A percentile compares a stretch with the other conserved stretches of the same genome.
Conservation (phyloP, 176 grass and related monocot genomes). For the Oryza officinalis region DNA sequence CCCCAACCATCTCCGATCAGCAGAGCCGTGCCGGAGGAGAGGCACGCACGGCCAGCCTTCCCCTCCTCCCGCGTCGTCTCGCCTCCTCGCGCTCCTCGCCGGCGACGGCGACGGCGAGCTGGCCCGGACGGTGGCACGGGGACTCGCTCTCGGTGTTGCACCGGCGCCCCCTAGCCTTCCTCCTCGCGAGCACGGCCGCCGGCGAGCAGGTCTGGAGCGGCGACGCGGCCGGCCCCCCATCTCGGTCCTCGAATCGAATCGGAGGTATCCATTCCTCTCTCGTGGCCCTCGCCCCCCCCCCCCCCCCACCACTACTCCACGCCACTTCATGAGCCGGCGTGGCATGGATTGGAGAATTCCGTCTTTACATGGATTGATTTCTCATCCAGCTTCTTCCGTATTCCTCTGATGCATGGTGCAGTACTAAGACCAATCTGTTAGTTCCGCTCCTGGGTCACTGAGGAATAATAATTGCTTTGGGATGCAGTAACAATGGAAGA, state of each 20-base stretch:
- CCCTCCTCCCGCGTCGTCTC: neutral
- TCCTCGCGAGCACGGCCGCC: no score
- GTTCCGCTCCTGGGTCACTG: neutral
- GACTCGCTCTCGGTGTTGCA: no score
- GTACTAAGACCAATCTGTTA: neutral
- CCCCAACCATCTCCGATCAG: neutral
- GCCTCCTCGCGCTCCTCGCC: neutral
- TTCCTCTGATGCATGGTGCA: neutral
- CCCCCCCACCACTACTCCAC: no score
- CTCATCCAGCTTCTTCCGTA: neutral
- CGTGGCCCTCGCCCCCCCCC: neutral
- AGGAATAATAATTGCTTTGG: neutral
- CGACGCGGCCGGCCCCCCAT: neutral
- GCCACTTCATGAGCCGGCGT: neutral
- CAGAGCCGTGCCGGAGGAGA: neutral
- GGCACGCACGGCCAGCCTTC: neutral
- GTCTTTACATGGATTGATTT: neutral
- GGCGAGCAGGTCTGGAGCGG: no score
- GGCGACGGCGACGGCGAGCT: no score
- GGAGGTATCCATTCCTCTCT: neutral
- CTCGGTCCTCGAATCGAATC: neutral
- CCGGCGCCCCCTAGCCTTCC: neutral
- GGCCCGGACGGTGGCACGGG: no score
- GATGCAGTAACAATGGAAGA: conserved; percentile 39
- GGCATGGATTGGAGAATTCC: neutral